phyloP scores from a whole-genome alignment of 306 rosid species.

The Hylodesmum podocarpum region DNA sequence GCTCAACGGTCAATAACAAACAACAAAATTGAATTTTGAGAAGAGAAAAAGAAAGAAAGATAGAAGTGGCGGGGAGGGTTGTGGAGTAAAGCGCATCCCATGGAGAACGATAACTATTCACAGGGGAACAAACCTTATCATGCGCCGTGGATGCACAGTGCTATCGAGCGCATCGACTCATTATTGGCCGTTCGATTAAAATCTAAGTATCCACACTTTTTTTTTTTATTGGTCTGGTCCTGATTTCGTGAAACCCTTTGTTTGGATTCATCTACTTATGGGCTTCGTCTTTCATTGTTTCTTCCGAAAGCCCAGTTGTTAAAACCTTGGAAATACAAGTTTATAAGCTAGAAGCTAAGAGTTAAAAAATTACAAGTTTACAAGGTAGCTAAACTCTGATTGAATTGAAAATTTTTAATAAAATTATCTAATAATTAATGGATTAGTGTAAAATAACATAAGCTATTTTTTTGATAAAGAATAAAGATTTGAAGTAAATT shows the following conservation, averaged over 20 bases:
- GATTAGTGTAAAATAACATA: too few species aligned
- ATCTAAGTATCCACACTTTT: not conserved
- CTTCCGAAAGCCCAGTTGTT: not conserved
- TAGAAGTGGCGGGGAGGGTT: conserved; percentile 53
- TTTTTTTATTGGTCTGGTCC: not conserved
- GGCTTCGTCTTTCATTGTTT: not conserved
- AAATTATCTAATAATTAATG: too few species aligned
- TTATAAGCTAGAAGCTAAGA: too few species aligned
- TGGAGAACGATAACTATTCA: conserved; percentile 47
- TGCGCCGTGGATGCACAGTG: conserved; percentile 47
- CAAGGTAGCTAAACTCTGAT: too few species aligned
- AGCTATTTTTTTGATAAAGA: too few species aligned
- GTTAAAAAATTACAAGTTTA: too few species aligned
- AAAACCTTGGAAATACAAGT: too few species aligned
- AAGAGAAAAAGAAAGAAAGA: conserved; percentile 1
- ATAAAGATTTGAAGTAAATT: too few species aligned
- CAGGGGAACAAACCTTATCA: conserved; percentile 28
- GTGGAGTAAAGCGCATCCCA: conserved; percentile 56
- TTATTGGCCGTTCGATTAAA: conserved; percentile 36
- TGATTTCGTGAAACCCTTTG: not conserved
- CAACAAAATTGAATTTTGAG: not conserved
- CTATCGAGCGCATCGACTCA: conserved; percentile 39
- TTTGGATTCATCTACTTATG: not conserved
- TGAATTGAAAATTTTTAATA: too few species aligned
- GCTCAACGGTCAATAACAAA: conserved; percentile 46